Base-by-base conservation (phyloP, 2,329 filamentous ascomycete species). In the Penicillium fuscoglaucum region DNA sequence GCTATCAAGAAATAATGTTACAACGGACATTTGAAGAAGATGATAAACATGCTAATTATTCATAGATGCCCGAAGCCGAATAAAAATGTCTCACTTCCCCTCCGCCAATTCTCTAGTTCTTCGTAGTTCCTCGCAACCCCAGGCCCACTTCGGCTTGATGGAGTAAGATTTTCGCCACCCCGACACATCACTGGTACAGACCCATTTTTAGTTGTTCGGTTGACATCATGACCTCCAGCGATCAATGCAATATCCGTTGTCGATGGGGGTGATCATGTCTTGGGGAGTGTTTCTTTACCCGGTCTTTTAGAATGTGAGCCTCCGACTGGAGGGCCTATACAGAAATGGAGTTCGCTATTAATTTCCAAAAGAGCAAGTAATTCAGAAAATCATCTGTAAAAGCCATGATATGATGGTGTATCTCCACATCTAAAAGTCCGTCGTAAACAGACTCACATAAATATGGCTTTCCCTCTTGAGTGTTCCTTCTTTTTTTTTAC, bases 51-150 rank as follows among this genome's bases (percentile, higher is more conserved):
- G 15, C 33, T 35, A 47, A 58, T 43, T 55, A 48, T 52, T 52
- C 29, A 26, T 46, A 37, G 26, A 45, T 41, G 35, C 28, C 29
- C 24, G 12, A 47, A 39, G 39, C 19, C 1, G 28, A 33, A 29
- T 8, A 52, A 21, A 55, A 53, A 57, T 62, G 61, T 62, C 61
- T 62, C 61, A 61, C 28, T 57, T 37, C 60, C 60, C 60, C 58
- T 52, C 60, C 35, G 19, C 50, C 43, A 41, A 48, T 41, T 21
- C 55, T 47, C n/a, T 48, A 54, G 43, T 54, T 48, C 24, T 4
- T n/a, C n/a, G 15, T 56, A 56, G 54, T 52, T 45, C 31, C 24
- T 57, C 29, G 41, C 33, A 29, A 55, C 43, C 55, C 43, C 50
- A 40, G 52, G 24, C 24, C 17, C 50, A 43, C 49, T 57, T 47